Evolutionary conservation across 129 eudicot species (phyloP).

Genomic region (Artemisia argyi): DNA sequence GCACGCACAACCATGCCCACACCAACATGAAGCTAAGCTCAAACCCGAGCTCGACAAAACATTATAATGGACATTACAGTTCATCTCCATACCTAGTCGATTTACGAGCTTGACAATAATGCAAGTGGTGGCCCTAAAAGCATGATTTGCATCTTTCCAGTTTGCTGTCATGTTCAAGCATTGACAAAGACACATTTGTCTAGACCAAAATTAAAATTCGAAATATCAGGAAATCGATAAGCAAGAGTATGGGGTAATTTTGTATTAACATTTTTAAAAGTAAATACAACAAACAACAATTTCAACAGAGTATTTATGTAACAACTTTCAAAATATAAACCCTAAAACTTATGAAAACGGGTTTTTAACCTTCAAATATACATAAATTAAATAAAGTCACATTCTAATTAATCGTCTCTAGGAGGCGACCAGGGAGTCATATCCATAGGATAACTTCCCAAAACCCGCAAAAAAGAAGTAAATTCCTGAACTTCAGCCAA

Average conservation of each 20-base stretch:
- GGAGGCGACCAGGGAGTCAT: conserved; percentile 94
- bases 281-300: conserved; percentile 20
- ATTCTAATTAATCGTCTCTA: conserved; percentile 17
- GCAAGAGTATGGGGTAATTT: conserved; percentile 1
- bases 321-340: not conserved
- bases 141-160: no score
- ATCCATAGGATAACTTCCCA: conserved; percentile 95
- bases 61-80: no score
- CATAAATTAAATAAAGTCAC: conserved; percentile 18
- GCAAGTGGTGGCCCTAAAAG: no score
- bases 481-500: conserved; percentile 86
- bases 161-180: no score
- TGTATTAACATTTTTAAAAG: conserved; percentile 35
- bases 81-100: no score
- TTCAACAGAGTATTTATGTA: not conserved
- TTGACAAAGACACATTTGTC: no score
- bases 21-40: no score
- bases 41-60: no score
- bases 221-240: not conserved
- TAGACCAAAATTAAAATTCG: no score
- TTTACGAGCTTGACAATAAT: no score
- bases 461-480: conserved; percentile 85
- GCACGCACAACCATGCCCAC: no score
- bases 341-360: not conserved
- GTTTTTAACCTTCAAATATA: conserved; percentile 7